Evolutionary conservation across 768 basidiomycete species (phyloP).

Genomic region (Tulasnella sp.): DNA sequence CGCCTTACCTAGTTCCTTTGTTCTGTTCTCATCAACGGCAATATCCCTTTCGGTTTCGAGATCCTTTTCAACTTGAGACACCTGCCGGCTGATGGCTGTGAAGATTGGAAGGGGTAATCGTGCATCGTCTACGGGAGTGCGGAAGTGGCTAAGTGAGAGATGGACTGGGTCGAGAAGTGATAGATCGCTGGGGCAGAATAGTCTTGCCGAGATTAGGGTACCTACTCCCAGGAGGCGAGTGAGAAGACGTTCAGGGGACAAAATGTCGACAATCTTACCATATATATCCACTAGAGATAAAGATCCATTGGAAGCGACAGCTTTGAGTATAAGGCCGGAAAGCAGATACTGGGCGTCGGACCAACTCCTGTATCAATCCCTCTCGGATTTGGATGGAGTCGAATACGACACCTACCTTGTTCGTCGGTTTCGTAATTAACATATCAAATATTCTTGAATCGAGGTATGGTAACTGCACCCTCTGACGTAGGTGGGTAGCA

Average conservation of each 20-base stretch:
- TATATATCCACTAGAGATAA: slow-evolving; percentile 23
- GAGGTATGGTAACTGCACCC: slow-evolving; percentile 24
- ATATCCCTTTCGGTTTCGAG: slow-evolving; percentile 10
- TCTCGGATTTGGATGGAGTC: too few relatives aligned
- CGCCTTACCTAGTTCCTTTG: slow-evolving; percentile 12
- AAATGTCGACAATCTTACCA: neutral
- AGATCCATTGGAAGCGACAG: slow-evolving; percentile 19
- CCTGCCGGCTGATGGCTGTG: slow-evolving; percentile 20
- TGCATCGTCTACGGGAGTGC: slow-evolving; percentile 20
- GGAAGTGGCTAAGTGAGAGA: slow-evolving; percentile 23
- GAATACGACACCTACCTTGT: slow-evolving; percentile 18
- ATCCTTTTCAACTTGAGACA: slow-evolving; percentile 4
- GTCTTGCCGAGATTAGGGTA: slow-evolving; percentile 23
- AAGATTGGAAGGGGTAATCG: slow-evolving; percentile 26
- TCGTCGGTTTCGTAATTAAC: slow-evolving; percentile 22
- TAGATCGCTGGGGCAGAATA: slow-evolving; percentile 22
- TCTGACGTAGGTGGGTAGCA: slow-evolving; percentile 21
- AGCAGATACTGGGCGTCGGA: slow-evolving; percentile 20
- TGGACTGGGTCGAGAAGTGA: slow-evolving; percentile 19
- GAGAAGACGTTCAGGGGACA: neutral
- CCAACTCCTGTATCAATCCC: neutral
- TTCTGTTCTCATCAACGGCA: slow-evolving; percentile 16
- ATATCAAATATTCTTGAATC: slow-evolving; percentile 23
- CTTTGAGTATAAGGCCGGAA: slow-evolving; percentile 23
- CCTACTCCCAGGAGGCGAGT: slow-evolving; percentile 13